Percentiles rank a stretch among this genome's conserved stretches.
Evolutionary conservation across 140 eudicot genomes (phyloP).

Genomic region (Bidens hawaiensis): DNA sequence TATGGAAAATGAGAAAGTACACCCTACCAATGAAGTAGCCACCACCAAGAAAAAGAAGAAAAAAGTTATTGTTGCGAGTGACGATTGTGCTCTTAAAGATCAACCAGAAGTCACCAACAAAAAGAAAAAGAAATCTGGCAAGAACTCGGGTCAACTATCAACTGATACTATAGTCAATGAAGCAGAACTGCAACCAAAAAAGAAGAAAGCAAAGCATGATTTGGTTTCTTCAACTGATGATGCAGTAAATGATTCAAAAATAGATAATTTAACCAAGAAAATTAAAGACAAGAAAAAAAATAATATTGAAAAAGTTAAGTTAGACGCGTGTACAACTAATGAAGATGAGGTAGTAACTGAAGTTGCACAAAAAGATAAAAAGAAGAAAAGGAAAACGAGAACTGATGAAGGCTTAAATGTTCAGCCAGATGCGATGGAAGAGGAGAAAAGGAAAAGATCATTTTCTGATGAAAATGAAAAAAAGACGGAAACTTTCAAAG

Average conservation of each 20-base stretch:
- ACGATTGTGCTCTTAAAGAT: constrained; percentile 10
- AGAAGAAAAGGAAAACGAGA: constrained; percentile 33
- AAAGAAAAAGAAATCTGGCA: not conserved
- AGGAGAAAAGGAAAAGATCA: constrained; percentile 65
- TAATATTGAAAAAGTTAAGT: constrained; percentile 1
- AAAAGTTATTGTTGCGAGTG: constrained; percentile 24
- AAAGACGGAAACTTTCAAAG: constrained; percentile 39
- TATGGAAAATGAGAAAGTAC: constrained; percentile 4
- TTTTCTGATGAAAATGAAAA: constrained; percentile 40
- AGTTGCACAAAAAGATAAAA: constrained; percentile 19
- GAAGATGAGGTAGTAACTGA: constrained; percentile 15
- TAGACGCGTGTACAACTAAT: constrained; percentile 11
- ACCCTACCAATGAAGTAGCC: constrained; percentile 17
- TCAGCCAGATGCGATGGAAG: constrained; percentile 23
- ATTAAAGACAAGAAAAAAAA: constrained; percentile 33
- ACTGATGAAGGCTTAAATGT: constrained; percentile 15
- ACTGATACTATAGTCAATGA: constrained; percentile 13
- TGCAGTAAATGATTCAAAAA: constrained; percentile 10
- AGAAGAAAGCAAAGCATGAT: constrained; percentile 31
- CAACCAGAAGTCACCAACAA: constrained; percentile 9
- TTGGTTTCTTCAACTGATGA: constrained; percentile 20
- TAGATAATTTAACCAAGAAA: constrained; percentile 25
- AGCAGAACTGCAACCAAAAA: constrained; percentile 28
- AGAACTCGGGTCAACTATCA: constrained; percentile 13
- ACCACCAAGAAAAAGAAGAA: constrained; percentile 44